Percentiles rank a stretch among this genome's conserved stretches.
phyloP scores from a whole-genome alignment of 2,329 filamentous ascomycete species.

The Hortaea sp. region DNA sequence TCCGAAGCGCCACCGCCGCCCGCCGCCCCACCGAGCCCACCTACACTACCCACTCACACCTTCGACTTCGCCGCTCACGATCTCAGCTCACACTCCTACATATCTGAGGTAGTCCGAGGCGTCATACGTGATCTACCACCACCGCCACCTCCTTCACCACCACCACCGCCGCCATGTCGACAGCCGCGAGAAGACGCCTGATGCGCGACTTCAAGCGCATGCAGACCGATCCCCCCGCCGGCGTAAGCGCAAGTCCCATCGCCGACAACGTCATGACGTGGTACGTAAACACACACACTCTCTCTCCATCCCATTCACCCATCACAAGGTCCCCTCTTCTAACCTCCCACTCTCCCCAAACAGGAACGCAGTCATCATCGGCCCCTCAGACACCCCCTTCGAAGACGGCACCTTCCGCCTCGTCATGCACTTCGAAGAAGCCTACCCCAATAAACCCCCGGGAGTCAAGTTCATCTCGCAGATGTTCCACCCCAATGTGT shows the following conservation, averaged over 20 bases:
- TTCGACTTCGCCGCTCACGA: too few species aligned
- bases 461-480: conserved; percentile 97
- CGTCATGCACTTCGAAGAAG: conserved; percentile 98
- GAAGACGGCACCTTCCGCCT: conserved; percentile 96
- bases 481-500: conserved; percentile 99
- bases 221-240: conserved; percentile 96
- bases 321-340: conserved; percentile 1
- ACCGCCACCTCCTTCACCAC: not conserved
- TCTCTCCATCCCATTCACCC: not conserved
- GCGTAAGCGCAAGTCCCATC: conserved; percentile 90
- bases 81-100: too few species aligned
- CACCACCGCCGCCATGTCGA: conserved; percentile 57
- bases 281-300: conserved; percentile 40
- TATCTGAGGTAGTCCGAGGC: too few species aligned
- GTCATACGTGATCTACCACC: not conserved
- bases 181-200: conserved; percentile 83
- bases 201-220: conserved; percentile 99
- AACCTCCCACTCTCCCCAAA: conserved; percentile 4
- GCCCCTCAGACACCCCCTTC: conserved; percentile 91
- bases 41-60: too few species aligned
- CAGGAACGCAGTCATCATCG: conserved; percentile 98
- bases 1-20: too few species aligned
- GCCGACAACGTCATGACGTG: conserved; percentile 97
- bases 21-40: too few species aligned
- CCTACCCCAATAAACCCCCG: conserved; percentile 96